Percentiles rank a stretch among this genome's conserved stretches.
Evolutionary conservation across 805 yeast species (phyloP).

Genomic region (Kluyveromyces lactis): DNA sequence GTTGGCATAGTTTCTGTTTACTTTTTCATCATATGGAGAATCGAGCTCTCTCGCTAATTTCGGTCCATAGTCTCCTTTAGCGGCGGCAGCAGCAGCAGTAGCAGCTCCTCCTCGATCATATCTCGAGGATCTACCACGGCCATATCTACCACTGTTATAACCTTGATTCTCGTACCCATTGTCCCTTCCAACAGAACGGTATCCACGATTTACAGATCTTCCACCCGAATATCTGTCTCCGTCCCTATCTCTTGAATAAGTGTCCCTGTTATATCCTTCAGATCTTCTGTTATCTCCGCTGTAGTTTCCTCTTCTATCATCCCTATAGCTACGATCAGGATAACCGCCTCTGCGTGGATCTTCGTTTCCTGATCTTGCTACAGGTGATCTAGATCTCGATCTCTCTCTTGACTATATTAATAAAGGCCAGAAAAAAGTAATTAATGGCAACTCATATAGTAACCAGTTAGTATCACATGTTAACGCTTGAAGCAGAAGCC

Average conservation of each 20-base stretch:
- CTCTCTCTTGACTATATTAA: constrained; percentile 4
- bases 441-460: background rate
- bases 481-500: background rate
- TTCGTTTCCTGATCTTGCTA: constrained; percentile 13
- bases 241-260: background rate
- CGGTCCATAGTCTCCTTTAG: constrained; percentile 14
- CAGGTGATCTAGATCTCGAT: constrained; percentile 19
- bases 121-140: constrained; percentile 30
- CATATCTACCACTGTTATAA: constrained; percentile 5
- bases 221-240: background rate
- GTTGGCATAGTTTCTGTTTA: constrained; percentile 54
- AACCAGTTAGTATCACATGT: background rate
- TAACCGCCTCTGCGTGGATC: constrained; percentile 24
- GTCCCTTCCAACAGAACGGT: constrained; percentile 16
- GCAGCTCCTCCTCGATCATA: background rate
- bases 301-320: constrained; percentile 18
- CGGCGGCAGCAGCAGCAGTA: background rate
- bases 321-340: constrained; percentile 20
- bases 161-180: constrained; percentile 12
- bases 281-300: constrained; percentile 9
- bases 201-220: constrained; percentile 1
- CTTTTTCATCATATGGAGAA: constrained; percentile 30
- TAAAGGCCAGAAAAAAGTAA: background rate
- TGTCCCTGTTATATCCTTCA: background rate
- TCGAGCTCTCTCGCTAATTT: constrained; percentile 17